Evolutionary conservation across 345 rosid genomes (phyloP), one percentile per base, ranked within the genome.

Genomic region (Gossypium australe): DNA sequence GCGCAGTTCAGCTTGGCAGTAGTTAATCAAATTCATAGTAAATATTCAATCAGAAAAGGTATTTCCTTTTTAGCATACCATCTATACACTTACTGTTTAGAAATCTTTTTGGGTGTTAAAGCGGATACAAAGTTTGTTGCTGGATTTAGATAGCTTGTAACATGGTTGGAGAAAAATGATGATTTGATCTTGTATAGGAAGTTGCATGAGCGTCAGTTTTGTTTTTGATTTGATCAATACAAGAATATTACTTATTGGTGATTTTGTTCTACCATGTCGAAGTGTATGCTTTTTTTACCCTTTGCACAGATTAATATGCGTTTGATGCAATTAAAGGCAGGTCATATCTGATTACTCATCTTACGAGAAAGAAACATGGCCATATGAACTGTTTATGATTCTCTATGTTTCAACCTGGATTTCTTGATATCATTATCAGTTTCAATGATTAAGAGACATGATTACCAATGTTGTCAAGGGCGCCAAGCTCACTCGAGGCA

Each of bases 1-100:
- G 92, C 97, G 9, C 98, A 93, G 76, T 95, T 95, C 82, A 91
- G 93, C 78, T 82, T 95, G 86, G 90, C 91, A 7, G 90, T 95
- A 52, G 77, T 93, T 60, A 95, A 95, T 84, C 99, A 95, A 81
- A 70, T 86, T 48, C 89, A 91, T 77, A 80, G 74, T 80, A 86
- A 90, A 81, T 90, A 85, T 78, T 80, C 97, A 8, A 76, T 95
- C 44, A 90, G 94, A 85, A 95, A 90, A 80, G 99, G 99, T 93
- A 86, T 58, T 63, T 22, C 25, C 53, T 20, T 38, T 66, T 72
- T 9, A 41, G 27, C 51, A 38, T 9, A 7, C 24, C 63, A 11
- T 52, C 3, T 8, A 7, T 62, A 7, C 27, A 16, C 62, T 22
- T 52, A 17, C 43, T 72, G 22, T 69, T 25, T 27, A 49, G 51